Evolutionary conservation across 306 rosid species (phyloP).

Genomic region (Notholithocarpus densiflorus): DNA sequence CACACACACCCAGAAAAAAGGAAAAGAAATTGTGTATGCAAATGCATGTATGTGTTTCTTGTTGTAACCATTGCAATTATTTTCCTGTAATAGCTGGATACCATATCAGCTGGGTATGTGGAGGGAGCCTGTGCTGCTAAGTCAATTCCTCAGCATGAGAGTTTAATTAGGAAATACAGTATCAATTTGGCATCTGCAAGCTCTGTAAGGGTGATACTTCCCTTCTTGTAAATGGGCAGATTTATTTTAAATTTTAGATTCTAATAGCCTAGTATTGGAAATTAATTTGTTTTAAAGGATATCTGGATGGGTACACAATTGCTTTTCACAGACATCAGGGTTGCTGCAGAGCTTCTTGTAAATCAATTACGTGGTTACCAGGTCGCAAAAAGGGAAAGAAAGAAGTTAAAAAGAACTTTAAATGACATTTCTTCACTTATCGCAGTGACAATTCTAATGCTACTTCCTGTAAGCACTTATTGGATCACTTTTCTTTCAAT

Average conservation of each 20-base stretch:
- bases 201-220: constrained; percentile 43
- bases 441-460: constrained; percentile 63
- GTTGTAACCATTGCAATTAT: not conserved
- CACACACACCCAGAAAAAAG: not conserved
- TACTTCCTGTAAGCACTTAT: constrained; percentile 54
- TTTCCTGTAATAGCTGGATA: constrained; percentile 23
- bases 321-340: constrained; percentile 52
- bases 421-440: constrained; percentile 48
- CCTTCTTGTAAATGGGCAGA: constrained; percentile 3
- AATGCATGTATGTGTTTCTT: not conserved
- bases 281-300: constrained; percentile 43
- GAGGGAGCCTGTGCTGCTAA: constrained; percentile 8
- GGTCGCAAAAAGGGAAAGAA: constrained; percentile 46
- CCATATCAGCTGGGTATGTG: constrained; percentile 4
- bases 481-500: not conserved
- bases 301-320: constrained; percentile 59
- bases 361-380: constrained; percentile 47
- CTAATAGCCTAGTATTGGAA: constrained; percentile 18
- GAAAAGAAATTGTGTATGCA: not conserved
- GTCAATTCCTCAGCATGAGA: constrained; percentile 17
- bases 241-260: not conserved
- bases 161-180: constrained; percentile 48
- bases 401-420: constrained; percentile 46
- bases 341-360: constrained; percentile 40
- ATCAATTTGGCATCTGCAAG: constrained; percentile 47